phyloP scores from a whole-genome alignment of 768 basidiomycete genomes.

The Podaxis sp. region DNA sequence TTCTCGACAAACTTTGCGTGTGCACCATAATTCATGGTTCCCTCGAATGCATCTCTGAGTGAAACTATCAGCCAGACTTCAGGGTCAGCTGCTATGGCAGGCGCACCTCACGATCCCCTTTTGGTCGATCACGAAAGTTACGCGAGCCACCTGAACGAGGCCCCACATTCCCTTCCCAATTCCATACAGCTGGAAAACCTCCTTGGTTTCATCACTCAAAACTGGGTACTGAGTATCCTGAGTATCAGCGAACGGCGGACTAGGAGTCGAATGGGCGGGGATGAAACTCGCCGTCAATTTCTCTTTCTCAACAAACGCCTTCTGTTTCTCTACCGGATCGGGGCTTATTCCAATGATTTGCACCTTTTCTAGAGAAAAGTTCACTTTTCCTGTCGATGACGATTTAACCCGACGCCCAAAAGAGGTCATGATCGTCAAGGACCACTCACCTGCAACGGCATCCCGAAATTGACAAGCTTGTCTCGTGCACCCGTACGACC shows the following conservation, averaged over 20 bases:
- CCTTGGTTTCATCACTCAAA: constrained; percentile 67
- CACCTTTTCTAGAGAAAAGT: constrained; percentile 63
- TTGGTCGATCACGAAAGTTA: constrained; percentile 76
- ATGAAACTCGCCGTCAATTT: constrained; percentile 53
- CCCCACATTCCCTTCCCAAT: constrained; percentile 73
- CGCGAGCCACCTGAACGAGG: constrained; percentile 54
- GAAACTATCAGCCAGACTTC: constrained; percentile 2
- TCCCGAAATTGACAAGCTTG: constrained; percentile 85
- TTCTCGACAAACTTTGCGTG: constrained; percentile 74
- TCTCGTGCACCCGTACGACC: constrained; percentile 76
- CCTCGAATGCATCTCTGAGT: constrained; percentile 56
- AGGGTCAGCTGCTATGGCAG: background rate
- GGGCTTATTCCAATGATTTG: constrained; percentile 73
- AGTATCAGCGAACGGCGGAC: background rate
- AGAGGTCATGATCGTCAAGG: background rate
- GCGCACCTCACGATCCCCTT: constrained; percentile 66
- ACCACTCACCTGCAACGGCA: constrained; percentile 58
- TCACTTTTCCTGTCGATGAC: constrained; percentile 50
- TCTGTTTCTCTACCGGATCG: constrained; percentile 73
- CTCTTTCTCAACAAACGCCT: constrained; percentile 70
- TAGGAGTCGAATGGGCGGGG: too few relatives aligned
- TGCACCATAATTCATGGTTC: constrained; percentile 60
- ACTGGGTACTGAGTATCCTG: constrained; percentile 61
- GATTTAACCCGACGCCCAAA: too few relatives aligned
- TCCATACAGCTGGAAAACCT: constrained; percentile 60